Conservation (phyloP, 2,329 filamentous ascomycete genomes). For the Cryphonectria naterciae region DNA sequence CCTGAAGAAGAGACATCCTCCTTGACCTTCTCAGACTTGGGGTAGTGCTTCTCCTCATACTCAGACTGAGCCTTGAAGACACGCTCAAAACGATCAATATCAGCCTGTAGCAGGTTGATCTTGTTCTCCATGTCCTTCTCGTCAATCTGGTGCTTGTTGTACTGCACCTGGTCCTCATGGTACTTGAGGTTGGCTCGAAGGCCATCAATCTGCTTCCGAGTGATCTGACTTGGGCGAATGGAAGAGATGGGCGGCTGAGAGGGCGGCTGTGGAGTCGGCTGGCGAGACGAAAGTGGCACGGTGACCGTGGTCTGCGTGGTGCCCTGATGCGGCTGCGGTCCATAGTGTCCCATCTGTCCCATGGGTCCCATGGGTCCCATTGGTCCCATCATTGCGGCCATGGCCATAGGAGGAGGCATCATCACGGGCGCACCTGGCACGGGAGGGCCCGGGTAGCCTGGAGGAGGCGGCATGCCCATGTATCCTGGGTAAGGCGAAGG, state of each 20-base stretch:
- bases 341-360: slow-evolving; percentile 13
- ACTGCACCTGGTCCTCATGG: slow-evolving; percentile 61
- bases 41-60: slow-evolving; percentile 50
- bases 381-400: slow-evolving; percentile 31
- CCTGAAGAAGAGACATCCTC: slow-evolving; percentile 26
- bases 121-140: slow-evolving; percentile 54
- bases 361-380: slow-evolving; percentile 23
- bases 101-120: slow-evolving; percentile 45
- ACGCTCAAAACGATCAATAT: slow-evolving; percentile 50
- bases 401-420: slow-evolving; percentile 31
- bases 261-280: slow-evolving; percentile 33
- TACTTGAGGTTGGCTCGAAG: slow-evolving; percentile 59
- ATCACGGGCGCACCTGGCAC: slow-evolving; percentile 32
- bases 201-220: slow-evolving; percentile 58
- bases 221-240: slow-evolving; percentile 64
- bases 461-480: slow-evolving; percentile 26
- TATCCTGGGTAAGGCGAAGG: slow-evolving; percentile 32
- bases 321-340: slow-evolving; percentile 4
- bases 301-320: slow-evolving; percentile 13
- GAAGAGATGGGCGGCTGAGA: slow-evolving; percentile 56
- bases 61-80: slow-evolving; percentile 49
- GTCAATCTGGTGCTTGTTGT: slow-evolving; percentile 67
- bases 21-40: slow-evolving; percentile 39
- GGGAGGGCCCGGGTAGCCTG: slow-evolving; percentile 27
- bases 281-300: slow-evolving; percentile 29